Percentiles rank a stretch among this genome's conserved stretches.
Conservation (phyloP, 108 stramenopile species). For the Cylindrotheca closterium region DNA sequence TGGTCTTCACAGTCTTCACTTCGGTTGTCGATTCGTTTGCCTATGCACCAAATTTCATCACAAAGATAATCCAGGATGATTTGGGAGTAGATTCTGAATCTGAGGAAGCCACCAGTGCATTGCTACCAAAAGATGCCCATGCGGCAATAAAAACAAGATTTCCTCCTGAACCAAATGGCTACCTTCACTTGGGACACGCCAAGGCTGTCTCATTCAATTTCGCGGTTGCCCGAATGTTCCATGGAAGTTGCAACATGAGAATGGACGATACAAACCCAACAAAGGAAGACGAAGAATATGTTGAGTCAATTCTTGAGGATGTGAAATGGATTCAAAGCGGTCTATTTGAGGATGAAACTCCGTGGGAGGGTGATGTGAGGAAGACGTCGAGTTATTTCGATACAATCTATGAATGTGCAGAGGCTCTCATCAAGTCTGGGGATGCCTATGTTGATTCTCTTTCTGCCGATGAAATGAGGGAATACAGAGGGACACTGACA, state of each 20-base stretch:
- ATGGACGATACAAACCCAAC: conserved; percentile 92
- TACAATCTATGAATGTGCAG: conserved; percentile 81
- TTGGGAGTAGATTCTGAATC: conserved; percentile 49
- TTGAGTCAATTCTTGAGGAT: conserved; percentile 85
- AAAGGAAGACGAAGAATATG: conserved; percentile 88
- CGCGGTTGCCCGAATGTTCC: conserved; percentile 81
- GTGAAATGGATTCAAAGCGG: conserved; percentile 84
- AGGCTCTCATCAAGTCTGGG: conserved; percentile 64
- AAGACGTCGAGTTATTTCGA: conserved; percentile 88
- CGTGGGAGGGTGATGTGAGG: conserved; percentile 73
- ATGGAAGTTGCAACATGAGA: conserved; percentile 83
- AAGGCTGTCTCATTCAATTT: conserved; percentile 90
- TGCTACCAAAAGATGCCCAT: background rate
- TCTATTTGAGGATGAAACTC: conserved; percentile 31
- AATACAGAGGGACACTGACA: conserved; percentile 85
- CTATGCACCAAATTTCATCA: conserved; percentile 89
- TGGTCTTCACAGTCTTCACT: too few species aligned
- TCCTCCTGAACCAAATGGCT: conserved; percentile 99
- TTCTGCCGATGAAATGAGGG: conserved; percentile 85
- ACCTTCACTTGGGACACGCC: conserved; percentile 98
- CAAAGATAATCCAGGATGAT: conserved; percentile 75
- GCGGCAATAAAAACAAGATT: conserved; percentile 86
- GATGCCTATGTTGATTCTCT: conserved; percentile 89
- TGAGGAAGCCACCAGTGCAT: conserved; percentile 11
- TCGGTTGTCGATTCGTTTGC: conserved; percentile 45